These are phyloP conservation scores for Diaporthe helianthi DNA, from an alignment of 2,329 filamentous ascomycete species.

Conservation along the genomic window DNA sequence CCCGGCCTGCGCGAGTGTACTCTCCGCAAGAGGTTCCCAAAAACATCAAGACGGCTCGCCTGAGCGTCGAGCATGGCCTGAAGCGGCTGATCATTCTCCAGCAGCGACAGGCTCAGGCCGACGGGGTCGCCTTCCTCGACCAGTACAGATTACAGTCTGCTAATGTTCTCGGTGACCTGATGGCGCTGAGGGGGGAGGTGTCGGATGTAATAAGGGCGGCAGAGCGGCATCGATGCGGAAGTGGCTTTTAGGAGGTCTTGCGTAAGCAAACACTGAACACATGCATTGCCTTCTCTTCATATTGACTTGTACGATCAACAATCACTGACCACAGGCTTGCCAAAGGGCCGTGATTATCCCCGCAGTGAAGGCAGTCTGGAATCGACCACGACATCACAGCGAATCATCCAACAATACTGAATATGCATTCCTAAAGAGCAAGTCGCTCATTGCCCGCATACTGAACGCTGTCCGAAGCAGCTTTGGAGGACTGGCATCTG, in stretches of 20 bases:
- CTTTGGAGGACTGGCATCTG: conserved; percentile 53
- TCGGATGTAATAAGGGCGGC: conserved; percentile 51
- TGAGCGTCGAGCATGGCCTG: conserved; percentile 43
- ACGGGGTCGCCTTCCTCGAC: conserved; percentile 49
- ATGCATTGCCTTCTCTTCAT: too few species aligned
- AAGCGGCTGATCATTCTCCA: conserved; percentile 46
- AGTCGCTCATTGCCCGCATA: conserved; percentile 58
- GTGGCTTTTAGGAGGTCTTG: conserved; percentile 58
- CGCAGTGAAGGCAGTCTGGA: conserved; percentile 58
- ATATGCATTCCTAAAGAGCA: conserved; percentile 61
- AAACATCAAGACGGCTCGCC: conserved; percentile 37
- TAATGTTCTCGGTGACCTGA: conserved; percentile 53
- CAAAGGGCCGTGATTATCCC: conserved; percentile 59
- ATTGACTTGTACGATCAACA: background rate
- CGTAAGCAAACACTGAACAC: conserved; percentile 57
- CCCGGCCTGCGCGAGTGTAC: conserved; percentile 31
- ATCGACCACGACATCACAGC: conserved; percentile 49
- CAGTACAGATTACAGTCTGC: conserved; percentile 52
- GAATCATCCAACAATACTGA: conserved; percentile 60
- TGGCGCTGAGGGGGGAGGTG: conserved; percentile 52
- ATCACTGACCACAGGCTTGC: background rate
- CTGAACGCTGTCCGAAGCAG: conserved; percentile 51
- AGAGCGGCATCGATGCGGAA: conserved; percentile 58
- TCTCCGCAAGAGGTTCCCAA: conserved; percentile 36
- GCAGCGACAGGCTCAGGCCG: conserved; percentile 38